Base-by-base conservation (phyloP, 495 filamentous ascomycete genomes). In the Podospora australis region DNA sequence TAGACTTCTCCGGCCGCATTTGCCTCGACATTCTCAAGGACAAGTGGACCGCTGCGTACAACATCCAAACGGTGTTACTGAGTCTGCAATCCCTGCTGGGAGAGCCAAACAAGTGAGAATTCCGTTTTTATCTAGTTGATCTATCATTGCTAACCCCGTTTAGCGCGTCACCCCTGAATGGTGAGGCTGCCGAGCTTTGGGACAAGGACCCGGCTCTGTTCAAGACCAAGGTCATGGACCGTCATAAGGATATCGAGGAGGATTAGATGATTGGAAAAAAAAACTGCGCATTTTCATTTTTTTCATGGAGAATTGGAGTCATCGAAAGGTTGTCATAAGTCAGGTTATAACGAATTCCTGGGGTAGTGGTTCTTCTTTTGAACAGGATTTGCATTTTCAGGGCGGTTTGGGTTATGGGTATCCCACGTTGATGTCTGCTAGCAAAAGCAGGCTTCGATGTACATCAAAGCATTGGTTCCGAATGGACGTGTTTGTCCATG, bases 21-120 rank as follows among this genome's bases (percentile, higher is more conserved):
- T 95, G 89, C 65, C 74, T 99, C 49, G 94, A 97, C 67, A 99
- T 99, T 57, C 73, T 99, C 43, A 96, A 95, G 74, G 92, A 96
- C 63, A 95, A 95, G 71, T 97, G 92, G 92, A 95, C 88, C 53
- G 72, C 78, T 10, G 88, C 91, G 11, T 95, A 96, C 77, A 96
- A 96, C 58, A 84, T 92, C 47, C 87, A 92, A 69, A 92, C 83
- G 36, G 87, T 99, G 19, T 70, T 99, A 39, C 69, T 99, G 55
- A 96, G 90, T 53, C 65, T 99, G 68, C 92, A 99, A 70, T 95
- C 89, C 68, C 71, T 99, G 55, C 79, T 99, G 2, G 92, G 91
- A 16, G 92, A 97, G 65, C 92, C 92, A 4, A 99, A 99, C 70
- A 96, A 96, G 94, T 98, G 75, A 22, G 26, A 19, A 13, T 2